Evolutionary conservation across 2,329 filamentous ascomycete genomes (phyloP), one percentile per base, ranked within the genome.

Genomic region (Westerdykella ornata): DNA sequence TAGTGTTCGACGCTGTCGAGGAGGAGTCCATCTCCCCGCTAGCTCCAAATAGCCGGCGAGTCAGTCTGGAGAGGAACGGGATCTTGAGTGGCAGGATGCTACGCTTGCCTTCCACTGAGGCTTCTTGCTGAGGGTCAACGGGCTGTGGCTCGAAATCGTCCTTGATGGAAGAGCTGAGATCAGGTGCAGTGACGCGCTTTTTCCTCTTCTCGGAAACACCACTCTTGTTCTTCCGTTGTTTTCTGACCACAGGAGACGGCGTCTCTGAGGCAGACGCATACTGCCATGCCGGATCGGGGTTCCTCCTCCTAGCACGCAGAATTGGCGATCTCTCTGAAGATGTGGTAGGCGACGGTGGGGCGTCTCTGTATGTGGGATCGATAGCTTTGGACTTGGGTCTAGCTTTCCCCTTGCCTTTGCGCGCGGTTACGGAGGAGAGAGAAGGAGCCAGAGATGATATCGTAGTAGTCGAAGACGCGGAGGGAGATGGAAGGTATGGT

Each of bases 361-460:
- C 14, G 15, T 40, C 38, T 14, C 38, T 29, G 16, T 40, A 40
- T 12, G 30, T 34, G 8, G 15, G 38, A 20, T 35, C 33, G 4
- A 26, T 11, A 11, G 12, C 22, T 9, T 26, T 26, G 22, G 22
- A 26, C 22, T 26, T 26, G 17, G 12, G 9, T 17, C 15, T 35
- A 18, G 22, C 26, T 7, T 40, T 40, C 6, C 15, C n/a, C 18
- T 39, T 31, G 22, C 22, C 37, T 18, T 39, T 15, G 30, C 14
- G 18, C 17, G 4, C 33, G 29, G 3, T 4, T 17, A 29, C 13
- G 35, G 35, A 13, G 30, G 38, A 17, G 22, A 26, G 8, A 8
- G 22, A 26, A 8, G 22, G 7, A 8, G 12, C 7, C 8, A 11
- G 12, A 11, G 22, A 26, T 9, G 8, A 26, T 9, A 11, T 26